Conservation (phyloP, 305 asterid species). For the Solanum hybrid region DNA sequence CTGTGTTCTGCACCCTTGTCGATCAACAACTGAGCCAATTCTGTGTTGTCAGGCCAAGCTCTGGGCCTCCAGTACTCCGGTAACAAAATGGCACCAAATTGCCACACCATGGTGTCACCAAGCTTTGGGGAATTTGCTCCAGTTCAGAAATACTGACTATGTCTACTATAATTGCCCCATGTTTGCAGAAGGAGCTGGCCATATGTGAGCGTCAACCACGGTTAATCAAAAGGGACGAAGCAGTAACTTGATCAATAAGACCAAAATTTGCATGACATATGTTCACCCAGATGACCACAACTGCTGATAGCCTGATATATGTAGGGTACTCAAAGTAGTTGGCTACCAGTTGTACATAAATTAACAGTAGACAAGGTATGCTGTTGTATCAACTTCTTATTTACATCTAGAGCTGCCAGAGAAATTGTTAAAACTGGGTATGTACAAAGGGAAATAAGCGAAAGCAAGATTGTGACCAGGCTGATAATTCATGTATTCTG, state of each 20-base stretch:
- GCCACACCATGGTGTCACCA: not conserved
- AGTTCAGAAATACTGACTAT: not conserved
- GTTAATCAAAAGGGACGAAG: not conserved
- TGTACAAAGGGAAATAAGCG: not conserved
- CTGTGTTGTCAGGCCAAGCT: not conserved
- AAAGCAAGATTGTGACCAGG: not conserved
- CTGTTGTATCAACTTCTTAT: not conserved
- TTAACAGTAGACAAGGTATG: not conserved
- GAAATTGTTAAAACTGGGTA: not conserved
- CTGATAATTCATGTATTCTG: not conserved
- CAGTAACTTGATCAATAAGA: not conserved
- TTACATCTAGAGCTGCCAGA: not conserved
- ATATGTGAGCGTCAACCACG: not conserved
- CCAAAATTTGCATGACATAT: not conserved
- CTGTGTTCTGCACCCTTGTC: not conserved
- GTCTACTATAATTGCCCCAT: not conserved
- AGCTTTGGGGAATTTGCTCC: not conserved
- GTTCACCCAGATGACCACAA: not conserved
- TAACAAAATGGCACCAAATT: not conserved
- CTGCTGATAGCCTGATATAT: not conserved
- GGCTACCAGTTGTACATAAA: not conserved
- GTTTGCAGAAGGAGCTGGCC: not conserved
- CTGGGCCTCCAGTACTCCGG: not conserved
- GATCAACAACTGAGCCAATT: not conserved
- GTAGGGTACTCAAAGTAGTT: not conserved